Conservation (phyloP, 1,284 basidiomycete genomes). For the Apiotrichum sp. region DNA sequence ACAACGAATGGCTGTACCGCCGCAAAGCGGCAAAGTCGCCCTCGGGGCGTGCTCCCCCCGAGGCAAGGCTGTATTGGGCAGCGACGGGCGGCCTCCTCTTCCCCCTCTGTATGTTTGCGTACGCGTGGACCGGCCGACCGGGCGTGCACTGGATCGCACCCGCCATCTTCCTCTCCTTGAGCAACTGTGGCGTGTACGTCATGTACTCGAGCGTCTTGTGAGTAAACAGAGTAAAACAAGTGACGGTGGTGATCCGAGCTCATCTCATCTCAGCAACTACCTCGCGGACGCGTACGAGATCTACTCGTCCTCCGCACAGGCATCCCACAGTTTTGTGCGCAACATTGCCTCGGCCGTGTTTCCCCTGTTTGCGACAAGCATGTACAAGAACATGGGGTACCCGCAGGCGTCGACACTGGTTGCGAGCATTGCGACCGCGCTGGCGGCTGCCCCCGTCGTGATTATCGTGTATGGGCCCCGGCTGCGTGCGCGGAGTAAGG, state of each 20-base stretch:
- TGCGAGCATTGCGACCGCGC: slow-evolving; percentile 34
- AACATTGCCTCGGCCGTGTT: slow-evolving; percentile 39
- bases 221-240: slow-evolving; percentile 11
- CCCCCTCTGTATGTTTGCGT: slow-evolving; percentile 30
- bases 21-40: slow-evolving; percentile 21
- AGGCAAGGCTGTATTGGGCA: slow-evolving; percentile 48
- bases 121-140: slow-evolving; percentile 41
- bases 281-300: slow-evolving; percentile 43
- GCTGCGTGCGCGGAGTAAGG: slow-evolving; percentile 38
- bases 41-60: slow-evolving; percentile 46
- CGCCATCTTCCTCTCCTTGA: slow-evolving; percentile 24
- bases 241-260: not conserved
- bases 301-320: slow-evolving; percentile 46
- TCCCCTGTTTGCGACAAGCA: slow-evolving; percentile 37
- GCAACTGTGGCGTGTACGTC: slow-evolving; percentile 30
- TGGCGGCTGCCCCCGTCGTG: slow-evolving; percentile 37
- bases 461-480: slow-evolving; percentile 40
- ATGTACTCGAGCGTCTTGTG: slow-evolving; percentile 42
- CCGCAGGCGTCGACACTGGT: slow-evolving; percentile 39
- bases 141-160: slow-evolving; percentile 33
- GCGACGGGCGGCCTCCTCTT: slow-evolving; percentile 42
- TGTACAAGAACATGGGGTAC: slow-evolving; percentile 42
- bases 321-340: slow-evolving; percentile 40
- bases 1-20: slow-evolving; percentile 35
- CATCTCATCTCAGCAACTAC: slow-evolving; percentile 27